These are phyloP conservation scores for Wallacemonas sp. DNA, from an alignment of 208 protist species.

Conservation along the genomic window DNA sequence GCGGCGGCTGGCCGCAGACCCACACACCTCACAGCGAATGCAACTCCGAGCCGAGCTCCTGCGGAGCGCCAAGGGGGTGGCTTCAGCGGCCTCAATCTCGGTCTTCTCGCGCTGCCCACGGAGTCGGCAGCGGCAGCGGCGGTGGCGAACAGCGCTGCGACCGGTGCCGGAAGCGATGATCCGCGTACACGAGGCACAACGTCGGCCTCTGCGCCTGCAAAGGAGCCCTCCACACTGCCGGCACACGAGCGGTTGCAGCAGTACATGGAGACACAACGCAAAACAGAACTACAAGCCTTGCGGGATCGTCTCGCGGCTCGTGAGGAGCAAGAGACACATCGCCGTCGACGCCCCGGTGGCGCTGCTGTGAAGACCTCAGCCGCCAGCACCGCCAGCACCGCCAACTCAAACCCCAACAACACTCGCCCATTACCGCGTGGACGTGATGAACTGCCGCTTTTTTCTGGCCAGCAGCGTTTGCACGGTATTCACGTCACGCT, in stretches of 20 bases:
- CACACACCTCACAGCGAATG: too few relatives aligned
- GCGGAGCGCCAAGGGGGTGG: background rate
- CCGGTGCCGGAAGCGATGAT: too few relatives aligned
- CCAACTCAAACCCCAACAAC: background rate
- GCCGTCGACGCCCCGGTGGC: slow-evolving; percentile 12
- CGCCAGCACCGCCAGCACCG: background rate
- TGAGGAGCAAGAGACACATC: slow-evolving; percentile 21
- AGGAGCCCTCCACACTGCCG: slow-evolving; percentile 9
- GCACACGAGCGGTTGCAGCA: slow-evolving; percentile 27
- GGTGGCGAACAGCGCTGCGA: background rate
- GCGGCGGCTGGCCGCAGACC: too few relatives aligned
- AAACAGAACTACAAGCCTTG: slow-evolving; percentile 13
- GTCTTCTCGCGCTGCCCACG: slow-evolving; percentile 16
- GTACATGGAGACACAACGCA: slow-evolving; percentile 6
- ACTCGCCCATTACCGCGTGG: slow-evolving; percentile 14
- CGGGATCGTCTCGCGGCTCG: slow-evolving; percentile 9
- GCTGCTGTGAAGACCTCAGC: background rate
- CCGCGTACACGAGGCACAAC: too few relatives aligned
- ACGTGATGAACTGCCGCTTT: slow-evolving; percentile 23
- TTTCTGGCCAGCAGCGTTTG: slow-evolving; percentile 43
- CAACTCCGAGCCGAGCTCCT: too few relatives aligned
- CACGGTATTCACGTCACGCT: slow-evolving; percentile 56
- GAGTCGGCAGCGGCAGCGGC: slow-evolving; percentile 21
- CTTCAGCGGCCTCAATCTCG: slow-evolving; percentile 21
- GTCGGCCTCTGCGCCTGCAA: background rate